Evolutionary conservation across 1,139 yeast genomes (phyloP).

Genomic region (Sugiyamaella castrensis): DNA sequence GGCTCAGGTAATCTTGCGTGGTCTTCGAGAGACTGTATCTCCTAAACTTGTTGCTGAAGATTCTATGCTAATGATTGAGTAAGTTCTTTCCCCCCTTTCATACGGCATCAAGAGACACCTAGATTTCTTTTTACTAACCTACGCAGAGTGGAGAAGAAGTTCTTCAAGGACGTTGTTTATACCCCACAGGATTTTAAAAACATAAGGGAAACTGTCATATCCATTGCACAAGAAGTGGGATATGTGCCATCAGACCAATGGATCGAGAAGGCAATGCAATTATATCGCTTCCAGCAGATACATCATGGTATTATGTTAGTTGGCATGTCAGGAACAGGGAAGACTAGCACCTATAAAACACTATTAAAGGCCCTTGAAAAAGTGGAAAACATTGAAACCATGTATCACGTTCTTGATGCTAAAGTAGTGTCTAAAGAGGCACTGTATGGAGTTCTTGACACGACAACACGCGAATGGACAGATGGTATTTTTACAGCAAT

Average conservation of each 20-base stretch:
- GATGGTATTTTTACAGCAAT: conserved; percentile 81
- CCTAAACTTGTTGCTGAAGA: conserved; percentile 65
- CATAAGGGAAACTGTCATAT: conserved; percentile 21
- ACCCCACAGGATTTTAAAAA: conserved; percentile 24
- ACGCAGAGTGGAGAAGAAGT: conserved; percentile 30
- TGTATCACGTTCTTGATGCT: conserved; percentile 59
- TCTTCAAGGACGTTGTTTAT: conserved; percentile 34
- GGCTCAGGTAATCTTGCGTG: conserved; percentile 45
- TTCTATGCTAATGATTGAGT: conserved; percentile 39
- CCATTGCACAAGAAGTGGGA: conserved; percentile 32
- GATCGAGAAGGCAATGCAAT: conserved; percentile 58
- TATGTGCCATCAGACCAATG: conserved; percentile 42
- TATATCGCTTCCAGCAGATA: conserved; percentile 58
- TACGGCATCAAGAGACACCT: not conserved
- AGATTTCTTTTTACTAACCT: conserved; percentile 14
- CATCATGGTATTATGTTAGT: conserved; percentile 82
- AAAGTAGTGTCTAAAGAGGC: conserved; percentile 66
- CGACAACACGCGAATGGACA: conserved; percentile 84
- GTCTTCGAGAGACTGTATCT: conserved; percentile 57
- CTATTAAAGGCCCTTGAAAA: conserved; percentile 47
- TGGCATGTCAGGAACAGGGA: conserved; percentile 78
- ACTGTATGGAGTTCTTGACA: conserved; percentile 69
- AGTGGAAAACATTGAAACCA: conserved; percentile 41
- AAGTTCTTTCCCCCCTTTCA: conserved; percentile 15
- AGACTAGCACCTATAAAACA: conserved; percentile 54